Conservation (phyloP, 352 stramenopile species). For the Phytopythium boreale region DNA sequence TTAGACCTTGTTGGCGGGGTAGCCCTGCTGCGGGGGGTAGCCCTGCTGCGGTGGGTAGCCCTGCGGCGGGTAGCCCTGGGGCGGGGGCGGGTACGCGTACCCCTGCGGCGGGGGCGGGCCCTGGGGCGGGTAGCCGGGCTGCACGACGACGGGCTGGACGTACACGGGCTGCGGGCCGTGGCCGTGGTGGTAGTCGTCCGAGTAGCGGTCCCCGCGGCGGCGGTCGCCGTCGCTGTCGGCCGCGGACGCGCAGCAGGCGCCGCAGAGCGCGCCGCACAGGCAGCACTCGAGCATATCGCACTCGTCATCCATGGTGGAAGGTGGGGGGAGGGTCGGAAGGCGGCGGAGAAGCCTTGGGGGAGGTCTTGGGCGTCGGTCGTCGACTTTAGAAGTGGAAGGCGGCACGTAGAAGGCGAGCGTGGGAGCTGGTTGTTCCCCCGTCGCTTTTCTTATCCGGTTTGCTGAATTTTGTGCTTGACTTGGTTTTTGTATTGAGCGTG, state of each 20-base stretch:
- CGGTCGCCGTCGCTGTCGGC: slow-evolving; percentile 28
- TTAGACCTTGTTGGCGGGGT: slow-evolving; percentile 9
- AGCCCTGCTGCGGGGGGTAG: slow-evolving; percentile 13
- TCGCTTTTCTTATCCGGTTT: neutral
- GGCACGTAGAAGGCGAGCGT: no score
- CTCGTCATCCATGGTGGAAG: slow-evolving; percentile 49
- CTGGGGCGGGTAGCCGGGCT: slow-evolving; percentile 33
- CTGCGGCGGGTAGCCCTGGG: slow-evolving; percentile 35
- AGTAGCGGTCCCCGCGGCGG: slow-evolving; percentile 35
- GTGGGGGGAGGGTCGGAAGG: neutral
- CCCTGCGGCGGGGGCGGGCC: slow-evolving; percentile 22
- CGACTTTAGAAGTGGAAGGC: slow-evolving; percentile 22
- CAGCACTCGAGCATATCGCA: slow-evolving; percentile 81
- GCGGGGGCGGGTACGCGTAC: slow-evolving; percentile 26
- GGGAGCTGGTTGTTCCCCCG: neutral
- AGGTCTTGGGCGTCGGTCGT: neutral
- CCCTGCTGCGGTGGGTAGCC: slow-evolving; percentile 34
- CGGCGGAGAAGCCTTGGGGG: neutral
- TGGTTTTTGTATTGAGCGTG: slow-evolving; percentile 1
- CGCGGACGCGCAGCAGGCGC: slow-evolving; percentile 62
- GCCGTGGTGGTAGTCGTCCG: slow-evolving; percentile 28
- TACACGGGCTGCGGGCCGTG: slow-evolving; percentile 46
- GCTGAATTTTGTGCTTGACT: neutral
- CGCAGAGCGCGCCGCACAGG: slow-evolving; percentile 70
- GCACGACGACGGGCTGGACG: slow-evolving; percentile 71